Percentiles rank a stretch among this genome's conserved stretches.
phyloP scores from a whole-genome alignment of 805 yeast species.

The Monosporozyma yasuniensis region DNA sequence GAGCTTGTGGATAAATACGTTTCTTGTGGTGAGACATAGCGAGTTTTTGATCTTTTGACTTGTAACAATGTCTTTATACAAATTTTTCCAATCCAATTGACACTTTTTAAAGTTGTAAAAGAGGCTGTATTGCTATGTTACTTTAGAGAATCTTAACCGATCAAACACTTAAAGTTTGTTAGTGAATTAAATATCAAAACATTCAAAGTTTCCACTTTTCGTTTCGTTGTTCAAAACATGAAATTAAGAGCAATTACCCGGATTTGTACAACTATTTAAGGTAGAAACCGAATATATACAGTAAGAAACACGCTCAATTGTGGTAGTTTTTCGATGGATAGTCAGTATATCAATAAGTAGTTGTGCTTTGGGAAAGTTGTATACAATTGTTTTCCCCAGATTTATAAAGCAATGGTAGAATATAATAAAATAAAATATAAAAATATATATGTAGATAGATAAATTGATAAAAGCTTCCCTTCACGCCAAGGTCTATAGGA shows the following conservation, averaged over 20 bases:
- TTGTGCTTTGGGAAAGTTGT: too few relatives aligned
- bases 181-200: not conserved
- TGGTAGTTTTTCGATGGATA: too few relatives aligned
- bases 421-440: not conserved
- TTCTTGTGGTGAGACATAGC: constrained; percentile 34
- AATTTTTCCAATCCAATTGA: not conserved
- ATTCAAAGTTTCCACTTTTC: not conserved
- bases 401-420: too few relatives aligned
- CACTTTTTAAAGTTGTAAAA: not conserved
- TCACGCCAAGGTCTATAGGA: not conserved
- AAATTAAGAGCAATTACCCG: not conserved
- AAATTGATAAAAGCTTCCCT: too few relatives aligned
- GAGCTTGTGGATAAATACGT: constrained; percentile 38
- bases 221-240: constrained; percentile 1
- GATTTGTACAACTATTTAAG: too few relatives aligned
- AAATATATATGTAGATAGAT: not conserved
- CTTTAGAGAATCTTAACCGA: not conserved
- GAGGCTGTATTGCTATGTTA: not conserved
- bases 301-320: too few relatives aligned
- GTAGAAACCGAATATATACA: too few relatives aligned
- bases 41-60: not conserved
- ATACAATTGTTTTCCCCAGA: too few relatives aligned
- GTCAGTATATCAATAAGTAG: too few relatives aligned
- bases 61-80: not conserved
- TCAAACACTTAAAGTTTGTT: not conserved